Conservation (phyloP, 148 eudicot species). For the Fagopyrum homotropicum region DNA sequence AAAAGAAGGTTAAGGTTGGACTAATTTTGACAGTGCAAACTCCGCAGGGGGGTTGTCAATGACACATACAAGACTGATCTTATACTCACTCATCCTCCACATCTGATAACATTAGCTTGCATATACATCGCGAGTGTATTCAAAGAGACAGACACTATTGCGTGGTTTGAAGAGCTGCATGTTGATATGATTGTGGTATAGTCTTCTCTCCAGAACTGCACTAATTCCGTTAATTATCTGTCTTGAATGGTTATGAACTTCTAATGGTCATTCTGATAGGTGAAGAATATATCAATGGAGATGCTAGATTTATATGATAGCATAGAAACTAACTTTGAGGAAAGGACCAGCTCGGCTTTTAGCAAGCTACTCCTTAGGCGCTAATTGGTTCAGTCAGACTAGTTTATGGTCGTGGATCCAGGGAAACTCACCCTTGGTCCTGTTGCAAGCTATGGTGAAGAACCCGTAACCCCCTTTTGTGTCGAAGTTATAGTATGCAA, state of each 20-base stretch:
- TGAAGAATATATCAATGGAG: slow-evolving; percentile 98
- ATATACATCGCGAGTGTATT: slow-evolving; percentile 86
- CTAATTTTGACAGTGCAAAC: not conserved
- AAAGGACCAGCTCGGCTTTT: slow-evolving; percentile 54
- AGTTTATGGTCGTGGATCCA: not conserved
- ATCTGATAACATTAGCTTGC: slow-evolving; percentile 90
- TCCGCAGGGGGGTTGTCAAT: slow-evolving; percentile 81
- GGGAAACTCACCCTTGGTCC: not conserved
- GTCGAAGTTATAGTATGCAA: not conserved
- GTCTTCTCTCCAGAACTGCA: slow-evolving; percentile 14
- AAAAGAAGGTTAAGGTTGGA: not conserved
- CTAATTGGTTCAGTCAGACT: not conserved
- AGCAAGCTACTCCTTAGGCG: slow-evolving; percentile 41
- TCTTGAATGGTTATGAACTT: not conserved
- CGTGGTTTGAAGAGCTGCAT: slow-evolving; percentile 99
- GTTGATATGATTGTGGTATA: slow-evolving; percentile 92
- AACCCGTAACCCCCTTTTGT: slow-evolving; percentile 1
- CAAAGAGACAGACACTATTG: slow-evolving; percentile 74
- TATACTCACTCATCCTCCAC: slow-evolving; percentile 90
- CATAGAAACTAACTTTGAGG: slow-evolving; percentile 62
- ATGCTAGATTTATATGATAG: slow-evolving; percentile 84
- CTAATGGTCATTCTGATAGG: slow-evolving; percentile 31
- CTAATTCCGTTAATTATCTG: not conserved
- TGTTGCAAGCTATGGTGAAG: not conserved
- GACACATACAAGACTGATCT: slow-evolving; percentile 98